Evolutionary conservation across 192 early-diverging fungal species (phyloP), one percentile per base, ranked within the genome.

Genomic region (Spinellus fusiger): DNA sequence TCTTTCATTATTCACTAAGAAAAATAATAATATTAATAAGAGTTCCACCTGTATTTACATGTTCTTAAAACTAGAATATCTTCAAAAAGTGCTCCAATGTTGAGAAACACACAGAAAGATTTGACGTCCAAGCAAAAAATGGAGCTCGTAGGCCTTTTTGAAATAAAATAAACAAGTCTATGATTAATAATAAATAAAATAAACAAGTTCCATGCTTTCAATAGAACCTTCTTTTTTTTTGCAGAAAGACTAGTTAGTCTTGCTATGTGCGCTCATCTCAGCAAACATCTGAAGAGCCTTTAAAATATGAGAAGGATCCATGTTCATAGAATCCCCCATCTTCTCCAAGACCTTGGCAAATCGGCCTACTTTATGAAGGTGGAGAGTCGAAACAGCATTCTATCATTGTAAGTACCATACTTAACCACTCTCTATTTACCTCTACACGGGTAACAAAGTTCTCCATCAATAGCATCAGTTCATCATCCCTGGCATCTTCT

Each of bases 281-380:
- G 80, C 70, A 65, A 85, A 85, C 70, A 86, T 83, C 62, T 87
- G 86, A 34, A 87, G 62, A 3, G 85, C 84, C 4, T 76, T 64
- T 12, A 87, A 28, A 50, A 89, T 77, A 49, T 87, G 80, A 18
- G 67, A 66, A 4, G 82, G 82, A 61, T 87, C 86, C 0, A 80
- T 62, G 26, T 76, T 78, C 55, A 86, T 75, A 2, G 78, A 79
- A 28, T 80, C 75, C 27, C 85, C 78, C 0, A 89, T 69, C 38
- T 78, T 76, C 40, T 83, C 77, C 5, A 88, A 69, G 12, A 80
- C 83, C 16, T 66, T 35, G 23, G 83, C 73, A 70, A 85, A 84
- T 34, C 73, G 71, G 0, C 83, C 79, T 7, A 73, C 54, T 62
- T 82, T 79, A 48, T 71, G 61, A 29, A 89, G 77, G 53, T 78